Evolutionary conservation across 306 rosid species (phyloP), one percentile per base, ranked within the genome.

Genomic region (Glycyrrhiza uralensis): DNA sequence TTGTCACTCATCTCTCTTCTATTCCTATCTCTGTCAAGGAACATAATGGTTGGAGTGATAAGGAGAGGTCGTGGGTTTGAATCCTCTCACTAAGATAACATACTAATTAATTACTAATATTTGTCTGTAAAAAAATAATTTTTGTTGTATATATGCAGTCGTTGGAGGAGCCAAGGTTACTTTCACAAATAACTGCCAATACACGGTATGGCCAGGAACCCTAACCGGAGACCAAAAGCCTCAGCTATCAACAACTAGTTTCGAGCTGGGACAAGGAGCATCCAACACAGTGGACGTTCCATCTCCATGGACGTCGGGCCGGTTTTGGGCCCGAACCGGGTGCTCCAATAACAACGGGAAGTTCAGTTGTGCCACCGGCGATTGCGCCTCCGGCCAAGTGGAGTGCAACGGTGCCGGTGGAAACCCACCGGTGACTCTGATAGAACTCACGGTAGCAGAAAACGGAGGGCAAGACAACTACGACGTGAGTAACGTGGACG

Each of bases 401-500:
- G 6, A 0, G 0, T 88, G 97, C 86, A 79, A 87, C 10, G 97
- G 97, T 3, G 83, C 79, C 0, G 90, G 90, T 0, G 88, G 46
- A 12, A 9, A 26, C n/a, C 90, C 89, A 3, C 97, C 95, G 0
- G 90, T 89, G 1, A 73, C 79, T 2, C 35, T 83, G 0, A 38
- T 59, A 0, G 95, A 91, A 57, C 70, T 91, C 3, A 85, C 90
- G 1, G 38, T 87, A 0, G 79, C 72, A 0, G 2, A 41, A 0
- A 73, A 52, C 17, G 79, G 79, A 0, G 90, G 89, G 45, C 88
- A 82, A 49, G 92, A 91, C 64, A 85, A 66, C 81, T 91, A 85
- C 49, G 92, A 87, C 17, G 72, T 88, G 3, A 91, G 92, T 73
- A 82, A 80, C 36, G 94, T 88, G 0, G 92, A 90, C 11, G 94